Evolutionary conservation across 2,329 filamentous ascomycete species (phyloP).

Genomic region (Pochonia chlamydosporia): DNA sequence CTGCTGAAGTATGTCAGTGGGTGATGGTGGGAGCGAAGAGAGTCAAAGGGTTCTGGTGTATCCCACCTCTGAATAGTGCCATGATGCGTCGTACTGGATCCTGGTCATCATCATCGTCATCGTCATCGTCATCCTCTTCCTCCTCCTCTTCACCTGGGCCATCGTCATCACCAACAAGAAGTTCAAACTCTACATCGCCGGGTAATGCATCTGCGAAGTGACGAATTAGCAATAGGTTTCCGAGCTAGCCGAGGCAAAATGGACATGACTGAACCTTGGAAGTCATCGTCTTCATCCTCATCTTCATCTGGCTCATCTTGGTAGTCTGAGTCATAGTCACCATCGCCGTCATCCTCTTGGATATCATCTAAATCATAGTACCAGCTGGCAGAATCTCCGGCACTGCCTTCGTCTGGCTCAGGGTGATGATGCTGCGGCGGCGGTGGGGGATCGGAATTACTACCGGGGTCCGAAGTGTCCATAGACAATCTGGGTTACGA

Average conservation of each 20-base stretch:
- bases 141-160: slow-evolving; percentile 19
- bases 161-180: slow-evolving; percentile 15
- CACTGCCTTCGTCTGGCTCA: slow-evolving; percentile 5
- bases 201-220: slow-evolving; percentile 9
- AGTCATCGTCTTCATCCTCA: slow-evolving; percentile 14
- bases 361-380: slow-evolving; percentile 9
- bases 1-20: slow-evolving; percentile 13
- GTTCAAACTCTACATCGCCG: slow-evolving; percentile 15
- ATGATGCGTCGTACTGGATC: slow-evolving; percentile 30
- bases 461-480: not conserved
- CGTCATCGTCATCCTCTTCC: slow-evolving; percentile 16
- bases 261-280: slow-evolving; percentile 9
- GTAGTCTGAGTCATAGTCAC: slow-evolving; percentile 11
- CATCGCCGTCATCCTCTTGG: slow-evolving; percentile 7
- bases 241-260: slow-evolving; percentile 2
- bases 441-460: not conserved
- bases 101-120: slow-evolving; percentile 16
- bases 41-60: no score
- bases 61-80: slow-evolving; percentile 24
- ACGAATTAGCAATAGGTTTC: not conserved
- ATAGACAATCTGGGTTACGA: not conserved
- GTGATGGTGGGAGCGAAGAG: no score
- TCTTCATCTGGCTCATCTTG: slow-evolving; percentile 15
- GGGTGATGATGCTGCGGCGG: not conserved
- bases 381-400: slow-evolving; percentile 21